Evolutionary conservation across 2,329 filamentous ascomycete genomes (phyloP), one percentile per base, ranked within the genome.

Genomic region (Cadophora sp.): DNA sequence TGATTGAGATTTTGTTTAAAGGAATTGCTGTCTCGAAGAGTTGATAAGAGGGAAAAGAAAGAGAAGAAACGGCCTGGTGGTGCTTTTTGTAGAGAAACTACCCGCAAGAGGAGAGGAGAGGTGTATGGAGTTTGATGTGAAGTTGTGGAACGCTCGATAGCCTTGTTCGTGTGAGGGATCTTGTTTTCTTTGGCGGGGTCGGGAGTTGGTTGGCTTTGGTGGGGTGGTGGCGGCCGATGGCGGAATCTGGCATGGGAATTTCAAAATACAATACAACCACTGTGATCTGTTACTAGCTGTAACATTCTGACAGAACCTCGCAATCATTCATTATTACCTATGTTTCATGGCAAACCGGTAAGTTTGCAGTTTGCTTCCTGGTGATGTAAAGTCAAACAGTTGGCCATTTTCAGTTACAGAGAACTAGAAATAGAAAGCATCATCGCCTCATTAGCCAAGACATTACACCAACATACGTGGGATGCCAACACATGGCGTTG

Each of bases 111-210:
- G 41, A 27, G 18, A 30, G n/a, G n/a, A n/a, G n/a, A 47, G 33
- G 39, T 36, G 50, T 30, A 45, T 55, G 50, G 45, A 63, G 36
- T 55, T 33, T 30, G 41, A 20, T 5, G 50, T 58, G 30, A 22
- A 13, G 50, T 43, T 22, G 48, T 39, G 20, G 60, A 45, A 63
- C 41, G 11, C 39, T 45, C n/a, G 59, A 59, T 53, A 65, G 64
- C 64, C 55, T 68, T 16, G 56, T 27, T 50, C 51, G 50, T 14
- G 8, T 22, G 16, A 30, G 16, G 50, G 18, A 33, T n/a, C n/a
- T n/a, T 60, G 59, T 51, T 53, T 53, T 63, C 36, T 63, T 45
- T 63, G 50, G 61, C 50, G 61, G 61, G 61, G 58, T 60, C 36
- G 36, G 1, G 36, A 2, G 36, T 39, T 20, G 20, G 36, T 9